phyloP scores from a whole-genome alignment of 2,329 filamentous ascomycete species.

The Cylindrodendrum hubeiense region DNA sequence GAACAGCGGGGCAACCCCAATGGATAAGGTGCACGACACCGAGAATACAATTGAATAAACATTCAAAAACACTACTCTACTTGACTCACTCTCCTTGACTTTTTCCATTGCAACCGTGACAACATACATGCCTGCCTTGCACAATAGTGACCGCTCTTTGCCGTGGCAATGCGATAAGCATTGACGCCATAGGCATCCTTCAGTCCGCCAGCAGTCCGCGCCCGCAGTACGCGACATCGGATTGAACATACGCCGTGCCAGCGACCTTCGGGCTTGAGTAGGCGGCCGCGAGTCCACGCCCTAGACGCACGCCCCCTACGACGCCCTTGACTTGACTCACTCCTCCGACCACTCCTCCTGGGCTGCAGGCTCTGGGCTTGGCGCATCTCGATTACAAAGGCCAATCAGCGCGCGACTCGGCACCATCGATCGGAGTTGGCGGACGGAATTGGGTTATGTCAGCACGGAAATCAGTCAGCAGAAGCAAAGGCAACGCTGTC shows the following conservation, averaged over 20 bases:
- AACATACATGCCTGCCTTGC: slow-evolving; percentile 14
- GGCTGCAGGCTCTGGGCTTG: background rate
- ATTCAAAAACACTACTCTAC: slow-evolving; percentile 32
- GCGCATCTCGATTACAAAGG: background rate
- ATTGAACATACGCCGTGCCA: background rate
- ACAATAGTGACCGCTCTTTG: slow-evolving; percentile 21
- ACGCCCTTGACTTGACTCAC: background rate
- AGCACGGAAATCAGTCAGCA: background rate
- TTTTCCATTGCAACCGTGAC: slow-evolving; percentile 20
- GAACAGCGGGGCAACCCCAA: slow-evolving; percentile 20
- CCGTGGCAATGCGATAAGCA: slow-evolving; percentile 3
- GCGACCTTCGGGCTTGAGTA: background rate
- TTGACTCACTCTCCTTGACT: background rate
- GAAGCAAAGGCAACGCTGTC: background rate
- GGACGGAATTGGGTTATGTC: slow-evolving; percentile 3
- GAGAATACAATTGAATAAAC: slow-evolving; percentile 34
- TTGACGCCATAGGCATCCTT: background rate
- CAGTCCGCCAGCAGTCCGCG: background rate
- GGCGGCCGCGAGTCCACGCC: background rate
- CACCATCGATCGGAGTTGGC: background rate
- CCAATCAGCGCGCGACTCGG: background rate
- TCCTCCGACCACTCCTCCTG: too few relatives aligned
- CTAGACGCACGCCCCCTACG: too few relatives aligned
- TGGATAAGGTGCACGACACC: slow-evolving; percentile 14
- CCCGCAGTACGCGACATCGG: background rate